Percentiles rank a stretch among this genome's conserved stretches.
Conservation (phyloP, 257 asterid species). For the Eustoma russellianum region DNA sequence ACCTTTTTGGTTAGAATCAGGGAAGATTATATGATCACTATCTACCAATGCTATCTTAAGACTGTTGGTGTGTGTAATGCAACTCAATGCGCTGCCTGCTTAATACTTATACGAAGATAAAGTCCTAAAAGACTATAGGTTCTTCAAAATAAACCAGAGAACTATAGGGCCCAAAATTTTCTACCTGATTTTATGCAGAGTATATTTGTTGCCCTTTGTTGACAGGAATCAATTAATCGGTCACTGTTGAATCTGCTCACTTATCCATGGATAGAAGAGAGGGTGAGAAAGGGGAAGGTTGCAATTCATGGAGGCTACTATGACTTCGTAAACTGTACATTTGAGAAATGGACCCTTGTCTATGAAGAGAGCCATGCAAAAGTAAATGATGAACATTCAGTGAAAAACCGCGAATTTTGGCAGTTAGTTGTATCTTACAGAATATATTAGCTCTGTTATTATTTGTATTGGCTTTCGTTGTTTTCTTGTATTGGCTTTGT, state of each 20-base stretch:
- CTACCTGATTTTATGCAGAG: not conserved
- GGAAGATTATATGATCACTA: too few species aligned
- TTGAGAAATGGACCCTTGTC: slow-evolving; percentile 88
- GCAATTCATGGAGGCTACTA: slow-evolving; percentile 89
- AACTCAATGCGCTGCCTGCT: too few species aligned
- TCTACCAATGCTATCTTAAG: too few species aligned
- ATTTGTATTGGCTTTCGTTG: not conserved
- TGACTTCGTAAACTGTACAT: slow-evolving; percentile 71
- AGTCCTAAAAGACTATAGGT: too few species aligned
- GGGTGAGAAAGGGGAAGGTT: slow-evolving; percentile 51
- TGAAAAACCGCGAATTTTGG: slow-evolving; percentile 67
- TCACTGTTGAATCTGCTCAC: slow-evolving; percentile 74
- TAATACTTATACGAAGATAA: too few species aligned
- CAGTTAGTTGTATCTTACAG: slow-evolving; percentile 18
- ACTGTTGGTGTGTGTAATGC: too few species aligned
- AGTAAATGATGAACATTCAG: slow-evolving; percentile 29
- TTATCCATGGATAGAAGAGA: slow-evolving; percentile 81
- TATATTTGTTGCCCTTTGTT: not conserved
- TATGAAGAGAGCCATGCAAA: slow-evolving; percentile 26
- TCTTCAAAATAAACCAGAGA: too few species aligned
- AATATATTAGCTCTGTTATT: not conserved
- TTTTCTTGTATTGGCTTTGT: not conserved
- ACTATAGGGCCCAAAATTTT: too few species aligned
- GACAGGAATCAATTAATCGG: slow-evolving; percentile 74
- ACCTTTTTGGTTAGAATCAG: too few species aligned